These are phyloP conservation scores for Botrytis fragariae DNA, from an alignment of 2,329 filamentous ascomycete genomes.

Conservation along the genomic window DNA sequence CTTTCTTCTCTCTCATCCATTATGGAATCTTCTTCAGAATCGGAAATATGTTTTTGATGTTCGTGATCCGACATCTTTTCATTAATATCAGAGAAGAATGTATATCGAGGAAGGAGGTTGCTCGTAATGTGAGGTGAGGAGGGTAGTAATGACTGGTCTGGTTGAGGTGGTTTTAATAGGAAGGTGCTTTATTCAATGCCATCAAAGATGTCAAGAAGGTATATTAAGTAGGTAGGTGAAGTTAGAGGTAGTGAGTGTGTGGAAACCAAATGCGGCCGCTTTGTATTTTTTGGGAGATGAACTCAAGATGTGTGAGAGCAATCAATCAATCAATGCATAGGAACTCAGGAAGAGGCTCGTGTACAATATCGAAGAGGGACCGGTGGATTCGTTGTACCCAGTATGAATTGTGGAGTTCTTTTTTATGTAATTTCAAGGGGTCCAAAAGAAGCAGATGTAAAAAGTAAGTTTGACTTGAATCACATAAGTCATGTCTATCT, in stretches of 20 bases:
- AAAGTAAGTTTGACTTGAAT: slow-evolving; percentile 3
- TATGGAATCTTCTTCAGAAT: slow-evolving; percentile 25
- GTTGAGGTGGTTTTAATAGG: slow-evolving; percentile 6
- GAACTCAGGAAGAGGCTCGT: neutral
- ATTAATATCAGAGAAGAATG: neutral
- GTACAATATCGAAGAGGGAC: slow-evolving; percentile 7
- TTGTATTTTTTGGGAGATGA: neutral
- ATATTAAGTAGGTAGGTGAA: neutral
- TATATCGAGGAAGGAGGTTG: neutral
- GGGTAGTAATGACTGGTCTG: neutral
- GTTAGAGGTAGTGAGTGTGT: neutral
- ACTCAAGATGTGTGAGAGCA: neutral
- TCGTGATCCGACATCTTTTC: slow-evolving; percentile 1
- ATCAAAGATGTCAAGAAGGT: neutral
- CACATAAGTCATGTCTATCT: slow-evolving; percentile 5
- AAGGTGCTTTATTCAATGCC: slow-evolving; percentile 1
- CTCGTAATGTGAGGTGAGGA: neutral
- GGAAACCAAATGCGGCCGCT: slow-evolving; percentile 8
- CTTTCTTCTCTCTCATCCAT: slow-evolving; percentile 19
- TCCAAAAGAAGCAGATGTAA: neutral
- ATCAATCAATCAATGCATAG: neutral
- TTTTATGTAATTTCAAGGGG: neutral
- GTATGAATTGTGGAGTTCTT: slow-evolving; percentile 3
- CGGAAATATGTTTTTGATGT: slow-evolving; percentile 24
- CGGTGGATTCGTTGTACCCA: neutral